phyloP scores from a whole-genome alignment of 2,329 filamentous ascomycete species.

The Penicillium sp. region DNA sequence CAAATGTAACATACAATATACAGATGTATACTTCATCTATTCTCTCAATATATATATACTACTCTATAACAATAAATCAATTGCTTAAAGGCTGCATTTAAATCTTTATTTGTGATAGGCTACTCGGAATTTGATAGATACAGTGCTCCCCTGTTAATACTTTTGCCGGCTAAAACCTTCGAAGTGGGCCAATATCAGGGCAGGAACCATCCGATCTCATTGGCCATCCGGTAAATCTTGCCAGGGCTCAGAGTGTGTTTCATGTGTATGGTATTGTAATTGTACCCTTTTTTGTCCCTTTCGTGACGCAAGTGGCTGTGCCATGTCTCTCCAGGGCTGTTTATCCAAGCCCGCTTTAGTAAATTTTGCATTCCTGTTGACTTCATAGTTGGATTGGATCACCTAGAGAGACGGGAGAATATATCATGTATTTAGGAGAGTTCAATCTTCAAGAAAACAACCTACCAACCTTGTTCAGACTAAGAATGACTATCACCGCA shows the following conservation, averaged over 20 bases:
- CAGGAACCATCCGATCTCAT: background rate
- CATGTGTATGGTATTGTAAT: background rate
- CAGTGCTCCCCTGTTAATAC: background rate
- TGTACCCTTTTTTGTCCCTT: background rate
- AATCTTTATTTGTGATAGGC: background rate
- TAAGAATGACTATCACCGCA: conserved; percentile 1
- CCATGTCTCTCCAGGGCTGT: background rate
- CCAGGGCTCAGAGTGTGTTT: background rate
- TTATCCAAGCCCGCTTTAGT: background rate
- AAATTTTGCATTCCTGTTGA: conserved; percentile 12
- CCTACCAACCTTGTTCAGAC: background rate
- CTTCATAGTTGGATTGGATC: background rate
- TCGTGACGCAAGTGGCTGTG: conserved; percentile 23
- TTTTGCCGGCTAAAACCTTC: background rate
- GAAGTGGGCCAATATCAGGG: background rate
- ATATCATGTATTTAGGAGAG: background rate
- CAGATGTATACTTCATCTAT: background rate
- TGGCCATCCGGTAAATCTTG: background rate
- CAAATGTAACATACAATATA: too few species aligned
- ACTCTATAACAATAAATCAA: background rate
- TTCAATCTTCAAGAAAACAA: background rate
- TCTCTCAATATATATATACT: background rate
- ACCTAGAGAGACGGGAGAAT: background rate
- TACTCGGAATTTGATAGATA: background rate
- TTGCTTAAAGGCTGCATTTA: background rate